Evolutionary conservation across 2,329 filamentous ascomycete genomes (phyloP), one percentile per base, ranked within the genome.

Genomic region (Curvularia hawaiiensis): DNA sequence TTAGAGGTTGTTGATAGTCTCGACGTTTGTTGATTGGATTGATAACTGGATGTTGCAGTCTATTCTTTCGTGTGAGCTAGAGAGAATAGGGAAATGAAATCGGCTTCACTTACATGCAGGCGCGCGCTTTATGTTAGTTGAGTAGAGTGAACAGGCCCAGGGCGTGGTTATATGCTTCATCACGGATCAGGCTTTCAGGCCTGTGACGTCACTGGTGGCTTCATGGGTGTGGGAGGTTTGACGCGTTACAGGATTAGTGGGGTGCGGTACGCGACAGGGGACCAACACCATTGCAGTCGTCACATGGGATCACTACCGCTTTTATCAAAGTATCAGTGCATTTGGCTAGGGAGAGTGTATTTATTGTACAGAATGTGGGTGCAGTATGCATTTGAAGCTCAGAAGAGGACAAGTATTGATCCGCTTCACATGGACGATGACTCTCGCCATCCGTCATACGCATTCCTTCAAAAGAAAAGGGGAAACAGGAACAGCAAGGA

Each of bases 181-280:
- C 24, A 47, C 41, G 44, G 45, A 52, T 56, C 54, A 56, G 44
- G 54, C 43, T 56, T 56, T 47, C 20, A 41, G n/a, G 39, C n/a
- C n/a, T 53, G 49, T 56, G 54, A 56, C 54, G 54, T 56, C 54
- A 56, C 33, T 31, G 11, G 40, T 33, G 41, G 41, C 41, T 44
- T 44, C 48, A 52, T 46, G 41, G n/a, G 41, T 35, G 50, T 31
- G 35, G 28, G 45, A 28, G 43, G 28, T 52, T 56, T 47, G 50
- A 52, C 54, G 54, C 54, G 43, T 51, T 43, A 24, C 41, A 20
- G 24, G 38, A 41, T 56, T 53, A 30, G 54, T 38, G 54, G 54
- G 54, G 54, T 47, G 33, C 26, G 26, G 33, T 28, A 49, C 43
- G 49, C 41, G 41, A 56, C 48, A 47, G 38, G 35, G 22, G 46